A percentile compares a stretch with the other conserved stretches of the same genome.
phyloP scores from a whole-genome alignment of 257 asterid genomes.

The Salvia miltiorrhiza region DNA sequence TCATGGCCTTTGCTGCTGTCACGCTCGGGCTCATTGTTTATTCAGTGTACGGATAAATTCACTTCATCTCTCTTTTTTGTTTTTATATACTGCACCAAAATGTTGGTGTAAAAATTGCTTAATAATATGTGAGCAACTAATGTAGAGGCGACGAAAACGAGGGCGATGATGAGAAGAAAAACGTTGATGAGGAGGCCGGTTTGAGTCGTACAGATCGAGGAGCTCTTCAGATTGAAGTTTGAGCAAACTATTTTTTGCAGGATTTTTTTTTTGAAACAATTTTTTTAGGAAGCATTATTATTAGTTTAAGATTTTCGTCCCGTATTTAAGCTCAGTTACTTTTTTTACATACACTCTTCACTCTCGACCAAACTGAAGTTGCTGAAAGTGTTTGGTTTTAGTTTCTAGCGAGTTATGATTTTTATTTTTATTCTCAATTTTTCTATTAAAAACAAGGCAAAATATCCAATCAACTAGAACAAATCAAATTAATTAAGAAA shows the following conservation, averaged over 20 bases:
- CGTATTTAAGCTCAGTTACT: too few relatives aligned
- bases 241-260: slow-evolving; percentile 9
- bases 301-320: too few relatives aligned
- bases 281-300: background rate
- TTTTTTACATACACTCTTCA: too few relatives aligned
- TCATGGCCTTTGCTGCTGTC: slow-evolving; percentile 81
- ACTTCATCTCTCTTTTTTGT: background rate
- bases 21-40: slow-evolving; percentile 73
- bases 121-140: slow-evolving; percentile 3
- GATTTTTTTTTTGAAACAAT: too few relatives aligned
- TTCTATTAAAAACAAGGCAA: too few relatives aligned
- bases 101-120: background rate
- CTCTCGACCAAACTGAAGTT: too few relatives aligned
- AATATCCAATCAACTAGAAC: too few relatives aligned
- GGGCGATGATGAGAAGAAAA: slow-evolving; percentile 32
- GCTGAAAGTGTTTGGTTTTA: too few relatives aligned
- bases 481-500: too few relatives aligned
- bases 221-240: slow-evolving; percentile 9
- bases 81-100: too few relatives aligned
- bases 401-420: too few relatives aligned
- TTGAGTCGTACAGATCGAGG: slow-evolving; percentile 12
- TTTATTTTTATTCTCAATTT: too few relatives aligned
- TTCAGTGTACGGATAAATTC: slow-evolving; percentile 56
- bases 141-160: slow-evolving; percentile 48
- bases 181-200: slow-evolving; percentile 43